Evolutionary conservation across 805 yeast species (phyloP), one percentile per base, ranked within the genome.

Genomic region (Zygotorulaspora florentina): DNA sequence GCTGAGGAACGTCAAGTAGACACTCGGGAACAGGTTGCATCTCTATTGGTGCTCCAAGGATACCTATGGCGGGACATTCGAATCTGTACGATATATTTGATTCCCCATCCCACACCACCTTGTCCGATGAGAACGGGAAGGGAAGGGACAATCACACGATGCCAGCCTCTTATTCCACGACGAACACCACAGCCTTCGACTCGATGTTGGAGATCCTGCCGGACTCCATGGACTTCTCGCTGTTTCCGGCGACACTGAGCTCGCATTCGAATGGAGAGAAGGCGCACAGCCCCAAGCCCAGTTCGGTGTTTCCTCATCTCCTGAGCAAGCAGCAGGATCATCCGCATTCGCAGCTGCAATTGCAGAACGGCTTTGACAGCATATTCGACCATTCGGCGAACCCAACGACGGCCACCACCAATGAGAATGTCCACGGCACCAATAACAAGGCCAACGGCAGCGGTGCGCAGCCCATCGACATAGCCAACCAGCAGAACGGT

Each of bases 121-220:
- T 42, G 26, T 13, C 50, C 35, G 46, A 42, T 28, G 47, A 47
- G 15, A 42, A 45, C 26, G 40, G 42, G 34, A 39, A 46, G 17
- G 42, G 26, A 9, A 35, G 43, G 15, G 20, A 27, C 15, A 42
- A 26, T 10, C 17, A 41, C 23, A 38, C 39, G 10, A 36, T 31
- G 28, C 31, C 43, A 9, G 28, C 42, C 11, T 28, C 45, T 3
- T 42, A 33, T 31, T 43, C 48, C 13, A 35, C 40, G 38, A 42
- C 35, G 30, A 38, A 46, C 20, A 29, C 48, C 17, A 35, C 48
- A n/a, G 48, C 55, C n/a, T 65, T 65, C 41, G 70, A 66, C 46
- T 50, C 65, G 2, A 65, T 65, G 68, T 44, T 66, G 30, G 70
- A 66, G 45, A 59, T 58, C 8, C 43, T 66, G 15, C 70, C 70